Conservation (phyloP, 2,329 filamentous ascomycete species). For the Dactylellina leptospora region DNA sequence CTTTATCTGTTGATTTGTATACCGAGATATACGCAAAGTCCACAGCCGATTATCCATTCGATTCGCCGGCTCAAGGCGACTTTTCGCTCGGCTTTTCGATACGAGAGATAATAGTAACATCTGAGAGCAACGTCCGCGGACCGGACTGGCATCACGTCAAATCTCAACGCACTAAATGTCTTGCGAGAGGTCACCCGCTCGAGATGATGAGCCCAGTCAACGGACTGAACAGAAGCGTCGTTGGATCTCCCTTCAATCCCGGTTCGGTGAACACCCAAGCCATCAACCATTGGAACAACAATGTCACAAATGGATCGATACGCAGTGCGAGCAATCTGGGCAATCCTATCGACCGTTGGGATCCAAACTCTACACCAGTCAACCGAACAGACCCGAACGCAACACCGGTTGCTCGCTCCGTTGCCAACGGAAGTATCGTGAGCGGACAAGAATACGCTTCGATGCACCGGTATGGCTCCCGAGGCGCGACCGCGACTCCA, state of each 20-base stretch:
- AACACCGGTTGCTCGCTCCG: conserved; percentile 35
- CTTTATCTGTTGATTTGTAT: conserved; percentile 47
- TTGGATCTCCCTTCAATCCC: conserved; percentile 42
- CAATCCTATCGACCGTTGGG: conserved; percentile 41
- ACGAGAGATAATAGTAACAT: conserved; percentile 50
- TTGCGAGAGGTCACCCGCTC: conserved; percentile 39
- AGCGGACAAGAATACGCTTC: conserved; percentile 42
- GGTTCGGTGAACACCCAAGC: conserved; percentile 43
- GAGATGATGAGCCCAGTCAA: conserved; percentile 39
- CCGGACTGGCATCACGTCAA: conserved; percentile 51
- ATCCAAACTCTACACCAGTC: conserved; percentile 44
- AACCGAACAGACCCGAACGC: conserved; percentile 45
- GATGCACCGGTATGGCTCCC: conserved; percentile 42
- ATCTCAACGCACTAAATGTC: conserved; percentile 46
- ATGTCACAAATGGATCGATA: conserved; percentile 36
- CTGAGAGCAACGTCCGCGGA: conserved; percentile 47
- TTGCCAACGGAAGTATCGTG: conserved; percentile 41
- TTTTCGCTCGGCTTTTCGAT: conserved; percentile 53
- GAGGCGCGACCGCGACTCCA: conserved; percentile 44
- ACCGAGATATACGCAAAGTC: conserved; percentile 52
- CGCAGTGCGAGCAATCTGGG: conserved; percentile 48
- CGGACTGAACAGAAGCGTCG: conserved; percentile 40
- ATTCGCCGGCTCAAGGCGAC: conserved; percentile 40
- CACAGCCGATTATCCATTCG: conserved; percentile 30
- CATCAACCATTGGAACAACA: conserved; percentile 50